Evolutionary conservation across 352 stramenopile species (phyloP), one percentile per base, ranked within the genome.

Genomic region (Globisporangium polare): DNA sequence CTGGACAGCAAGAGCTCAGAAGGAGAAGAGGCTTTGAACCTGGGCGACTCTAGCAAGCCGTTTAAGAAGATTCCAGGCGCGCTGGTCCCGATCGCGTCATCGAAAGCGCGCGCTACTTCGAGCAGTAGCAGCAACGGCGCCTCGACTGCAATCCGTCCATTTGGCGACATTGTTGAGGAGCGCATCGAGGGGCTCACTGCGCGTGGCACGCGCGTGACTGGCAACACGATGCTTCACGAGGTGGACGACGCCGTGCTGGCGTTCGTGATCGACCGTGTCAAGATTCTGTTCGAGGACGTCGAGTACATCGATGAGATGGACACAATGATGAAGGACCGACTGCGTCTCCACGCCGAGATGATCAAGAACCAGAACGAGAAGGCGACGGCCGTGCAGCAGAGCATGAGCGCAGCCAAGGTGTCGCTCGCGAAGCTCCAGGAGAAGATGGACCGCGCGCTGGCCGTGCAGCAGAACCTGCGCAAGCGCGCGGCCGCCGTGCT

Each of bases 241-340:
- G 78, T 90, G 27, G 72, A 92, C 53, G 79, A 90, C 35, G 77
- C 73, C 12, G 82, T 86, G 62, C 71, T 94, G 27, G 73, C 78
- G 20, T 94, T 94, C 52, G 49, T 55, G 49, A 55, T 55, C 17
- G 49, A 55, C 18, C 53, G 53, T 39, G 15, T 60, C 22, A 86
- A 86, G 66, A 81, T 83, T 60, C 72, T 93, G 22, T 80, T 87
- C 50, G 85, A 92, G 46, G 83, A 94, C 50, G 77, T 92, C 24
- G 80, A 80, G 60, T 94, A 90, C 43, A 60, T 89, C 26, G 78
- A 92, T 65, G 80, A 82, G 27, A 77, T 94, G 61, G 77, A 85
- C 47, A 77, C 88, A 45, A 39, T 88, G 51, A 78, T 89, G 59
- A 77, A 72, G 29, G 80, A 88, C 58, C 80, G 83, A 12, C 51